phyloP scores from a whole-genome alignment of 2,329 filamentous ascomycete species.

The Fusarium piperis region DNA sequence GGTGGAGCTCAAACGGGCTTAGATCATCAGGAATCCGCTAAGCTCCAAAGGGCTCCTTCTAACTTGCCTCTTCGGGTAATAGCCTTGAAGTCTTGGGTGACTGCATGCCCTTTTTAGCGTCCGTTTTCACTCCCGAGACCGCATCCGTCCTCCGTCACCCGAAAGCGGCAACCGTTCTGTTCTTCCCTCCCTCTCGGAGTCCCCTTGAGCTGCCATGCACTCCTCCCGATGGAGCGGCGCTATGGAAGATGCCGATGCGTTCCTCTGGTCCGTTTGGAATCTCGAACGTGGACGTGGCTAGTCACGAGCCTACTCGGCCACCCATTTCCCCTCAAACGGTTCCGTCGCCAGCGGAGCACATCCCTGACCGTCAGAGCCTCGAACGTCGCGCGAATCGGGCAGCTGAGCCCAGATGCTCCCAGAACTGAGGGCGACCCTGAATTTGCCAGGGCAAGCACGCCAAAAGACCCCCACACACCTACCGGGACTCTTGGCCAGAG shows the following conservation, averaged over 20 bases:
- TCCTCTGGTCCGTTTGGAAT: slow-evolving; percentile 31
- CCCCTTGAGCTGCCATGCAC: slow-evolving; percentile 5
- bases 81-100: background rate
- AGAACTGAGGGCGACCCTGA: slow-evolving; percentile 29
- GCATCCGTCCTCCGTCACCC: slow-evolving; percentile 20
- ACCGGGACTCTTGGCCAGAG: slow-evolving; percentile 21
- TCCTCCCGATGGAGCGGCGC: slow-evolving; percentile 15
- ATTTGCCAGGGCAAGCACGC: background rate
- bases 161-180: slow-evolving; percentile 36
- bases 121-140: slow-evolving; percentile 29
- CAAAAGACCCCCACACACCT: slow-evolving; percentile 20
- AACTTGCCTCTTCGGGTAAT: slow-evolving; percentile 15
- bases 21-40: background rate
- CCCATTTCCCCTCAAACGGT: slow-evolving; percentile 22
- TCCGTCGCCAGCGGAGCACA: slow-evolving; percentile 30
- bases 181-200: slow-evolving; percentile 12
- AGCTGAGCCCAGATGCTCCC: slow-evolving; percentile 15
- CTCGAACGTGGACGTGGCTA: slow-evolving; percentile 34
- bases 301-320: slow-evolving; percentile 24
- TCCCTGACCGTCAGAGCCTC: slow-evolving; percentile 7
- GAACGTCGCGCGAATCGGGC: slow-evolving; percentile 25
- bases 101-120: slow-evolving; percentile 25
- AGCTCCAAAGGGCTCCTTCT: slow-evolving; percentile 17
- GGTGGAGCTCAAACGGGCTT: slow-evolving; percentile 17
- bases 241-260: slow-evolving; percentile 12